phyloP scores from a whole-genome alignment of 2,329 filamentous ascomycete species.

The Clonostachys chloroleuca region DNA sequence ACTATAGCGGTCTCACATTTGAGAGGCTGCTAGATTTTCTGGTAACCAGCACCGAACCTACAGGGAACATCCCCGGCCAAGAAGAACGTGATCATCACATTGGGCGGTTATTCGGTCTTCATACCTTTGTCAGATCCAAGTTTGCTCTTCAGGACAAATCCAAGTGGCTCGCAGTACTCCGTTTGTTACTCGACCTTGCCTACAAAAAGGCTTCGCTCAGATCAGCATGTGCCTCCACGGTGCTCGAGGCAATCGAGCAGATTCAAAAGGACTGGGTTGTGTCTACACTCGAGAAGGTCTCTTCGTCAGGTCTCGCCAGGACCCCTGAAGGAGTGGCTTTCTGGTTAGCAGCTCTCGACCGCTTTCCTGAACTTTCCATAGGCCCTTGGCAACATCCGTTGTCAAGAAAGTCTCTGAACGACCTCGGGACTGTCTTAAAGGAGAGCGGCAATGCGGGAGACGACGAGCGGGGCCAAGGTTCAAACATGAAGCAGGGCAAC shows the following conservation, averaged over 20 bases:
- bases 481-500: conserved; percentile 59
- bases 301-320: conserved; percentile 63
- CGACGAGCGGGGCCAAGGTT: conserved; percentile 33
- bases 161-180: conserved; percentile 65
- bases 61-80: conserved; percentile 54
- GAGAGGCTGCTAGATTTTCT: conserved; percentile 48
- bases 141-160: conserved; percentile 60
- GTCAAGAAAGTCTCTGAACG: conserved; percentile 59
- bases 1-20: conserved; percentile 50
- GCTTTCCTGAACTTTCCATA: conserved; percentile 58
- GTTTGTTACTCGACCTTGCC: conserved; percentile 68
- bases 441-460: conserved; percentile 54
- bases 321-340: conserved; percentile 87
- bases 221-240: conserved; percentile 79
- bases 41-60: conserved; percentile 48
- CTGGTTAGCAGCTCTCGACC: conserved; percentile 69
- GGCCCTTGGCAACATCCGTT: conserved; percentile 80
- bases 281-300: conserved; percentile 57
- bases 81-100: conserved; percentile 84
- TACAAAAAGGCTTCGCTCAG: conserved; percentile 85
- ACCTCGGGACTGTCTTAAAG: conserved; percentile 73
- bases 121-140: conserved; percentile 78
- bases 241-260: conserved; percentile 68
- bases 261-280: conserved; percentile 55
- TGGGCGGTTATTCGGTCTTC: conserved; percentile 81